Evolutionary conservation across 495 filamentous ascomycete genomes (phyloP).

Genomic region (Oleoguttula mirabilis): DNA sequence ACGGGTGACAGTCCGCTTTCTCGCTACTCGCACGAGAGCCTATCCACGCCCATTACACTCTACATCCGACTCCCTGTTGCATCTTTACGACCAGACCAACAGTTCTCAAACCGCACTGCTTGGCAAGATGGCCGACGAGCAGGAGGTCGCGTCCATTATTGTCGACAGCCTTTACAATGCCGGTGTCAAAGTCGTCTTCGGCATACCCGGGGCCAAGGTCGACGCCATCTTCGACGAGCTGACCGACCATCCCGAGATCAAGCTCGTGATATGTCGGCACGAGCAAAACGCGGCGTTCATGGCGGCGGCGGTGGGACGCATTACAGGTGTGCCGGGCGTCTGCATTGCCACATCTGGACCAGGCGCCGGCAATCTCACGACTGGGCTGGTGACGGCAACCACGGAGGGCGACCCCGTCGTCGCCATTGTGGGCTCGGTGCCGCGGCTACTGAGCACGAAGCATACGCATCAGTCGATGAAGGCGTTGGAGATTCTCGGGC

Average conservation of each 20-base stretch:
- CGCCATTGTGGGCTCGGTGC: slow-evolving; percentile 32
- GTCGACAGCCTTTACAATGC: slow-evolving; percentile 32
- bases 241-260: slow-evolving; percentile 28
- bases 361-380: slow-evolving; percentile 30
- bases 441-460: slow-evolving; percentile 25
- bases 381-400: slow-evolving; percentile 23
- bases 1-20: too few relatives aligned
- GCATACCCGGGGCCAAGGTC: slow-evolving; percentile 32
- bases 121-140: slow-evolving; percentile 7
- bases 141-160: slow-evolving; percentile 26
- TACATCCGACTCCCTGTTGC: too few relatives aligned
- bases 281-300: slow-evolving; percentile 36
- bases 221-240: slow-evolving; percentile 32
- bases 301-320: slow-evolving; percentile 28
- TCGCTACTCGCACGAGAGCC: too few relatives aligned
- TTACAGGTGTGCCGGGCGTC: slow-evolving; percentile 29
- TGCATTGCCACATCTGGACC: slow-evolving; percentile 32
- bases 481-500: slow-evolving; percentile 24
- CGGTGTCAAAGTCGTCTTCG: slow-evolving; percentile 22
- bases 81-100: too few relatives aligned
- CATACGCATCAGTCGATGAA: slow-evolving; percentile 32
- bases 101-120: too few relatives aligned
- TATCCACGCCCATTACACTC: too few relatives aligned
- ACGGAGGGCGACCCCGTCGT: slow-evolving; percentile 35
- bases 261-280: slow-evolving; percentile 30